Base-by-base conservation (phyloP, 73 alveolate species). In the Uronychia binucleata region DNA sequence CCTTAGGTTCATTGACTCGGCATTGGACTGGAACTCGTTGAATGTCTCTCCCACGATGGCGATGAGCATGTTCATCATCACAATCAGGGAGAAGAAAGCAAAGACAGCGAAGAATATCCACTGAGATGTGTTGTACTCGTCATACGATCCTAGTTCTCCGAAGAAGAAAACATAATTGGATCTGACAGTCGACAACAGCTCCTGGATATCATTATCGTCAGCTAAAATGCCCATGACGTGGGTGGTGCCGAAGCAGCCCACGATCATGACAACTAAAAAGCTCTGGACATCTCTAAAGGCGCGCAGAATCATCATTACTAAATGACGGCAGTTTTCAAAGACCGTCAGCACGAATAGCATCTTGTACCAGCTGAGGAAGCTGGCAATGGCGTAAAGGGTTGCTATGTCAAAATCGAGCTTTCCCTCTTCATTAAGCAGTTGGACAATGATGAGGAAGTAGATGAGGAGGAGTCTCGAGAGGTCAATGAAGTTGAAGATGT, bases 31-130 rank as follows among this genome's bases (percentile, higher is more conserved):
- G 67, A 46, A 46, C 5, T 46, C 67, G 19, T 46, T 46, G 78
- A 60, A 60, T 5, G 78, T 60, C 78, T 60, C 78, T 60, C 78
- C 78, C 14, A 60, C 31, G 30, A 60, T 60, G 31, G 78, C 78
- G 30, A 60, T 60, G 31, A 60, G 30, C 78, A 60, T 60, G 78
- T 60, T 60, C 78, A 60, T 60, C 78, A 60, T 60, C 33, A 26
- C 33, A 60, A 60, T 60, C 31, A 60, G 28, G 33, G 31, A 13
- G 33, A 60, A 28, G 78, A 60, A 60, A 1, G 78, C 5, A 29
- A 28, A 19, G 33, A 60, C 14, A 28, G 26, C 26, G 78, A 60
- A 60, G 78, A 60, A 28, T 14, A 60, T 60, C 78, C 78, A 60
- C 30, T n/a, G 27, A 26, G 33, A 34, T 28, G 67, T 19, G 19